Evolutionary conservation across 768 basidiomycete genomes (phyloP), one percentile per base, ranked within the genome.

Genomic region (Rubroboletus satanas): DNA sequence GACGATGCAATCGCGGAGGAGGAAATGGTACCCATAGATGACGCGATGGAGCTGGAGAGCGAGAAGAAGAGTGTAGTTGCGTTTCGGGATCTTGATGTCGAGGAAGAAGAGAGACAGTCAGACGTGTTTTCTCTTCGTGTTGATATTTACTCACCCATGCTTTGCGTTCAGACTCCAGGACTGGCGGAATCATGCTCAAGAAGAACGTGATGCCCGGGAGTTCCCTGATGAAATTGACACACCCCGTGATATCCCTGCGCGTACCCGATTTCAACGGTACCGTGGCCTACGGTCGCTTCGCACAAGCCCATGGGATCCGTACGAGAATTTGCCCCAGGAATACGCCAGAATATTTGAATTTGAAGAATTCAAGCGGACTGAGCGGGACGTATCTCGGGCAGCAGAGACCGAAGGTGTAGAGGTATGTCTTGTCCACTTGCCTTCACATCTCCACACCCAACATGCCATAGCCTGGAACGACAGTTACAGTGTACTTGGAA

Each of bases 221-320:
- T 99, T 98, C 73, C 96, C 96, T 0, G 96, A 99, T 65, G 96
- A 99, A 70, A 80, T 96, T 11, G 95, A 98, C 63, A 98, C 97
- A 0, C 96, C 96, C 0, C 83, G 84, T 59, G 89, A 98, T 53
- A 74, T 86, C 10, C 74, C 90, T 2, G 95, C 95, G 4, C 77
- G 81, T 17, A 80, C 79, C 10, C 83, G 97, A 11, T 98, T 98
- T 74, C 91, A 93, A 64, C 82, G 95, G 45, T 99, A 85, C 69
- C 85, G 96, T 54, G 96, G 96, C 8, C 71, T 99, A 73, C 84
- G 85, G 45, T 93, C 90, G 14, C 91, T 99, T 79, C 65, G 96
- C 36, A 98, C 96, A 7, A 94, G 91, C 67, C 92, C 91, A 36
- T 99, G 96, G 97, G 97, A 98, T 69, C 87, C 96, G 8, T 98